Conservation (phyloP, 495 filamentous ascomycete genomes). For the Xylaria flabelliformis region DNA sequence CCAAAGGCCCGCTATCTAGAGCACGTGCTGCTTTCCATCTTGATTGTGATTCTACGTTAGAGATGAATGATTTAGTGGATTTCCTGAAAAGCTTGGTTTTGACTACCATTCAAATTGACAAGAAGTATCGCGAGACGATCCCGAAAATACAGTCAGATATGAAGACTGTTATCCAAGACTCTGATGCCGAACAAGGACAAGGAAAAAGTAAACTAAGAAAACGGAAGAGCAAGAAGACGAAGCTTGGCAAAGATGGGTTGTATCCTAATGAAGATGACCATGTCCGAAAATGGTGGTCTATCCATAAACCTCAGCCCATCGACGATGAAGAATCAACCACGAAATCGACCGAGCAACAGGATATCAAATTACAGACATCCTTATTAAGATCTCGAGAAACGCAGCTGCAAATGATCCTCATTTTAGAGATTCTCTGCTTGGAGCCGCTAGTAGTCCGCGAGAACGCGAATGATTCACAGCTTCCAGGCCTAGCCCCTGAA, state of each 20-base stretch:
- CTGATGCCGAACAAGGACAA: slow-evolving; percentile 61
- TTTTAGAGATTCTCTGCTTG: slow-evolving; percentile 85
- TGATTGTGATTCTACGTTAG: slow-evolving; percentile 58
- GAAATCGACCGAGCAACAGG: slow-evolving; percentile 47
- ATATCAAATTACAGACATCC: slow-evolving; percentile 64
- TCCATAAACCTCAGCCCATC: slow-evolving; percentile 48
- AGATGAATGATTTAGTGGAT: slow-evolving; percentile 64
- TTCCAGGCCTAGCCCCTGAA: slow-evolving; percentile 46
- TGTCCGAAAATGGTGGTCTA: slow-evolving; percentile 80
- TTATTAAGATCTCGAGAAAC: slow-evolving; percentile 78
- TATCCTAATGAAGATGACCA: slow-evolving; percentile 79
- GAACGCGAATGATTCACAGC: slow-evolving; percentile 46
- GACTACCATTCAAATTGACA: slow-evolving; percentile 77
- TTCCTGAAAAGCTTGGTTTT: slow-evolving; percentile 77
- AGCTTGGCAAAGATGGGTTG: slow-evolving; percentile 75
- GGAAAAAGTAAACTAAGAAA: slow-evolving; percentile 53
- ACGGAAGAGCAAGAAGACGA: slow-evolving; percentile 72
- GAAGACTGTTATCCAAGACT: slow-evolving; percentile 59
- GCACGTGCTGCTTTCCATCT: slow-evolving; percentile 78
- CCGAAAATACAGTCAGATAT: slow-evolving; percentile 70
- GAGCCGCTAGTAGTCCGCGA: slow-evolving; percentile 57
- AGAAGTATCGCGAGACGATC: slow-evolving; percentile 83
- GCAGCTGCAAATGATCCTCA: slow-evolving; percentile 87
- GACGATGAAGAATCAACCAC: slow-evolving; percentile 43
- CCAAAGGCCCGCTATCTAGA: slow-evolving; percentile 92